These are phyloP conservation scores for Perilla frutescens DNA, from an alignment of 257 asterid species.

Conservation along the genomic window DNA sequence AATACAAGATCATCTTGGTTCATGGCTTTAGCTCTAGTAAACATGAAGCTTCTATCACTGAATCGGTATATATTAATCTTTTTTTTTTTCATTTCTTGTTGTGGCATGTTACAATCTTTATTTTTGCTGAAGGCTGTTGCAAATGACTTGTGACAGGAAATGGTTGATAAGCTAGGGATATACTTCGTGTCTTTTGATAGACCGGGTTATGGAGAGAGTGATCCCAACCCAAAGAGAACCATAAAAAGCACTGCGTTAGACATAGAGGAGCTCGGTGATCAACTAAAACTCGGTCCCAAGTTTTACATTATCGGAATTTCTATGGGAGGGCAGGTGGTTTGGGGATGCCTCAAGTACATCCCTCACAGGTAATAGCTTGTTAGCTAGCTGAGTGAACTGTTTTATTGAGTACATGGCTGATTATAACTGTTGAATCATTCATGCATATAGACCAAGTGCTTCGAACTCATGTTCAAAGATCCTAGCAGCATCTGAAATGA, in stretches of 20 bases:
- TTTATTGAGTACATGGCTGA: no score
- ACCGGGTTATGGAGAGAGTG: slow-evolving; percentile 87
- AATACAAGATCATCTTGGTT: slow-evolving; percentile 62
- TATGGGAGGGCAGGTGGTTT: slow-evolving; percentile 74
- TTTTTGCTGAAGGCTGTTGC: background rate
- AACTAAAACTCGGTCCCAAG: slow-evolving; percentile 61
- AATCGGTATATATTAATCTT: slow-evolving; percentile 46
- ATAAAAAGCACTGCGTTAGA: slow-evolving; percentile 59
- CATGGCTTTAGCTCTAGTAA: slow-evolving; percentile 72
- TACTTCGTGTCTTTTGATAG: slow-evolving; percentile 74
- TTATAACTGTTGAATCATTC: no score
- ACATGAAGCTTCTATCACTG: slow-evolving; percentile 57
- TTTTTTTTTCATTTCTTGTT: background rate
- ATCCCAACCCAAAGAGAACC: slow-evolving; percentile 70
- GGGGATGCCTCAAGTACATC: slow-evolving; percentile 85
- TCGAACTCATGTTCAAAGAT: no score
- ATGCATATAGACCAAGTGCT: no score
- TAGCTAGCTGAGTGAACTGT: background rate
- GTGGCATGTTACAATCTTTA: background rate
- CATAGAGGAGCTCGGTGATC: slow-evolving; percentile 77
- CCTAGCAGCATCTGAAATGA: no score
- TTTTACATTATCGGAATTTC: slow-evolving; percentile 67
- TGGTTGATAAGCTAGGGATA: slow-evolving; percentile 59
- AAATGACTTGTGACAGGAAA: slow-evolving; percentile 43
- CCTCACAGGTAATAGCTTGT: slow-evolving; percentile 54